Evolutionary conservation across 148 eudicot species (phyloP), one percentile per base, ranked within the genome.

Genomic region (Cornus kousa): DNA sequence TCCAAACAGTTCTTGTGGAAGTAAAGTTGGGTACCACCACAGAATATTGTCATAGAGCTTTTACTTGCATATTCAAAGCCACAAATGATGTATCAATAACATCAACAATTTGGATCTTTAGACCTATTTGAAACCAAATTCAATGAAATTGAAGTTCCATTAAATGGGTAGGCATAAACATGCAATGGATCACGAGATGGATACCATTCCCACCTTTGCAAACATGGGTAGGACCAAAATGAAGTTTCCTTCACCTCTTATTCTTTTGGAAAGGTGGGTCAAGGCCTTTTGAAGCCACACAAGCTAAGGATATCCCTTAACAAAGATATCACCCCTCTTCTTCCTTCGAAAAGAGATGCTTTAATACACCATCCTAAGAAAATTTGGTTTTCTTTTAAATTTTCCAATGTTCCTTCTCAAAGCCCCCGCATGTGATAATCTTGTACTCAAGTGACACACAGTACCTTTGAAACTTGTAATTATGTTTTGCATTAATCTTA

Each of bases 191-290:
- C 37, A 35, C 37, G 5, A 2, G 5, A 35, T 35, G 37, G 64
- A 72, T 72, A 72, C 64, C 64, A 72, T 72, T 13, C 75, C 75
- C 65, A 43, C n/a, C 75, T 28, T 50, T 19, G 40, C 48, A 43
- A 43, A 43, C 9, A 43, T 6, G 48, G 48, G 48, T 43, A 9
- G 48, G 37, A 35, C 37, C 37, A 35, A 35, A 35, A 35, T 35
- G 37, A 35, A 35, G 37, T 35, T 35, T 35, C 37, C 5, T 35
- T 35, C 37, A 35, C 37, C 37, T 35, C 37, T 35, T 35, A 43
- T 43, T 43, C 48, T 43, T 43, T 9, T 43, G 48, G 8, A 43
- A 43, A 43, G 10, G 48, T 43, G 6, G 8, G 7, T 0, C 48
- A 14, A 53, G 7, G 59, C 59, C 14, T 53, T 53, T 16, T 53